Evolutionary conservation across 2,329 filamentous ascomycete species (phyloP).

Genomic region (Aspergillus caelatus): DNA sequence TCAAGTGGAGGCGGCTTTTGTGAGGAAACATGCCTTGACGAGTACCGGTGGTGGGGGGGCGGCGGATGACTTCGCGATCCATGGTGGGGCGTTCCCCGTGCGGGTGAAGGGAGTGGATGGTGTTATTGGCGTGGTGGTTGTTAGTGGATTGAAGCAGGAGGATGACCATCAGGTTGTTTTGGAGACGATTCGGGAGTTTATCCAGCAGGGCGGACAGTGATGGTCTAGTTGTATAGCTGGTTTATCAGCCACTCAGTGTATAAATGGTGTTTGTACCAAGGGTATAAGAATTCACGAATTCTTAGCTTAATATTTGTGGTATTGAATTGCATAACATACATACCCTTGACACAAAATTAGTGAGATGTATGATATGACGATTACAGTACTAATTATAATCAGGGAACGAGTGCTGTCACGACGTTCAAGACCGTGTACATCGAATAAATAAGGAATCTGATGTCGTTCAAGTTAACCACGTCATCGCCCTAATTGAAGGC

Average conservation of each 20-base stretch:
- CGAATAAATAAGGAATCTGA: too few species aligned
- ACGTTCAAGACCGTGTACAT: too few species aligned
- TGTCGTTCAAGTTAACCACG: too few species aligned
- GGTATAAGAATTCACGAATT: neutral
- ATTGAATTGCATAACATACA: too few species aligned
- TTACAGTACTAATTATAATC: too few species aligned
- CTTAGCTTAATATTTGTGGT: neutral
- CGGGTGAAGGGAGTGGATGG: slow-evolving; percentile 74
- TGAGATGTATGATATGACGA: too few species aligned
- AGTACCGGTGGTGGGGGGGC: slow-evolving; percentile 47
- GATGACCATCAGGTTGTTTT: slow-evolving; percentile 78
- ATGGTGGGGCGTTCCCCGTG: slow-evolving; percentile 76
- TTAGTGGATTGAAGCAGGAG: slow-evolving; percentile 74
- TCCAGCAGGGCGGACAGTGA: slow-evolving; percentile 21
- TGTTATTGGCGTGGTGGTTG: slow-evolving; percentile 72
- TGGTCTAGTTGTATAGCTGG: neutral
- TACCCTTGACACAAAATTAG: too few species aligned
- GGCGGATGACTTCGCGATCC: slow-evolving; percentile 69
- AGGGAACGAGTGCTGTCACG: too few species aligned
- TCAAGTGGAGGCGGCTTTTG: slow-evolving; percentile 67
- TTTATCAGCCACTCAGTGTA: neutral
- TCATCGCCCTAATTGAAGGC: too few species aligned
- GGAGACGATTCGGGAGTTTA: slow-evolving; percentile 64
- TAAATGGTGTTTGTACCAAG: neutral
- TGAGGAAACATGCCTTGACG: slow-evolving; percentile 65